Evolutionary conservation across 148 eudicot genomes (phyloP).

Genomic region (Camellia granthamiana): DNA sequence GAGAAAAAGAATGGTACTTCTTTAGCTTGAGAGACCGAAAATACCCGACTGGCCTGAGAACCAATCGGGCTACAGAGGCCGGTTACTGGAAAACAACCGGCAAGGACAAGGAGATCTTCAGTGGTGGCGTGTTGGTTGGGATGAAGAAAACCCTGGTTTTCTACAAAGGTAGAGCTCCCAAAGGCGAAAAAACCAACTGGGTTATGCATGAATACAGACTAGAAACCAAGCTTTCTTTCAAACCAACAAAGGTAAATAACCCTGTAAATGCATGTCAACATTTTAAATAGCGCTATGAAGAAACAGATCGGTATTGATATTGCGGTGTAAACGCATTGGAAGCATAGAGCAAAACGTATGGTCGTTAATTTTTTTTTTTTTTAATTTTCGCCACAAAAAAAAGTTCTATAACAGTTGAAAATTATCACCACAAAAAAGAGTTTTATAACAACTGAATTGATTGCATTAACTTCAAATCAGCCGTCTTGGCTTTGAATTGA

Average conservation of each 20-base stretch:
- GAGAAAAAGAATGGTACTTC: constrained; percentile 93
- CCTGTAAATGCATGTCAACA: not conserved
- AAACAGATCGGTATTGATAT: no score
- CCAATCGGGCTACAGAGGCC: constrained; percentile 84
- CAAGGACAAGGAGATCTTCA: constrained; percentile 77
- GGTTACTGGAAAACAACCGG: constrained; percentile 98
- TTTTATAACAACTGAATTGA: no score
- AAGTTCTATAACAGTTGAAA: no score
- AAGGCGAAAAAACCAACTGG: constrained; percentile 93
- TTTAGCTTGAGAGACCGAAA: constrained; percentile 79
- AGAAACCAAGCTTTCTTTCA: constrained; percentile 52
- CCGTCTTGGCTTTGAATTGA: no score
- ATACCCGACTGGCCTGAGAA: constrained; percentile 85
- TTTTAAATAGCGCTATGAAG: not conserved
- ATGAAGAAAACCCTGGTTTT: constrained; percentile 94
- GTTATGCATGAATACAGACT: constrained; percentile 95
- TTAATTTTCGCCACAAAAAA: no score
- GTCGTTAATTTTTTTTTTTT: no score
- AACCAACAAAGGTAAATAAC: constrained; percentile 60
- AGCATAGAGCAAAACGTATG: no score
- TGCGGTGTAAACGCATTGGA: no score
- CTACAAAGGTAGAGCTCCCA: constrained; percentile 89
- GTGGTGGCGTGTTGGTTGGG: constrained; percentile 63
- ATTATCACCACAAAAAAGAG: no score
- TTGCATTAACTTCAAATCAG: no score